Evolutionary conservation across 352 stramenopile genomes (phyloP).

Genomic region (Globisporangium canariense): DNA sequence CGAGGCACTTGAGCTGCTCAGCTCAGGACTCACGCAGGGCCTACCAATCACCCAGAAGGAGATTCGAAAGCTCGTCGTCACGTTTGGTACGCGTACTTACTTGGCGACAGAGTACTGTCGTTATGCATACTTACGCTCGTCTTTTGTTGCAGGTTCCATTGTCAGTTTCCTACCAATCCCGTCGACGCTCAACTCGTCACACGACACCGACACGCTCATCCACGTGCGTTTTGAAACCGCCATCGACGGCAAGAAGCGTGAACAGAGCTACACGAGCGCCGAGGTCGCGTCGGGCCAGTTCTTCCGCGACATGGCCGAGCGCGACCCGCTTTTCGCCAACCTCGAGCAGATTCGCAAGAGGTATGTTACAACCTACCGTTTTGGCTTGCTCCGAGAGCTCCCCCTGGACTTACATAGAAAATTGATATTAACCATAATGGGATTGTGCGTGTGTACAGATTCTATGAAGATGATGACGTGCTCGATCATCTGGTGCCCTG

Average conservation of each 20-base stretch:
- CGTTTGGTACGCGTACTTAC: constrained; percentile 45
- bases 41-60: constrained; percentile 63
- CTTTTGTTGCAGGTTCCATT: constrained; percentile 41
- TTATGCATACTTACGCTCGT: not conserved
- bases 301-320: constrained; percentile 61
- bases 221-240: constrained; percentile 35
- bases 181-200: constrained; percentile 39
- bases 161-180: constrained; percentile 70
- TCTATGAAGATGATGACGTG: constrained; percentile 67
- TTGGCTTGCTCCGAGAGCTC: not conserved
- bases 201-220: constrained; percentile 59
- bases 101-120: not conserved
- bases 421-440: not conserved
- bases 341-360: constrained; percentile 49
- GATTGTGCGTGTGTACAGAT: constrained; percentile 22
- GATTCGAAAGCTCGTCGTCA: constrained; percentile 66
- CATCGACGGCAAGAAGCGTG: constrained; percentile 17
- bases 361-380: constrained; percentile 16
- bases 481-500: constrained; percentile 56
- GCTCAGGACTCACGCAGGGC: constrained; percentile 56
- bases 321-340: constrained; percentile 65
- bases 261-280: constrained; percentile 55
- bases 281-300: constrained; percentile 67
- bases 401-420: not conserved
- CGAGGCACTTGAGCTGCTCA: constrained; percentile 66